Conservation (phyloP, 208 protist species). For the Trypanosoma platydactyli region DNA sequence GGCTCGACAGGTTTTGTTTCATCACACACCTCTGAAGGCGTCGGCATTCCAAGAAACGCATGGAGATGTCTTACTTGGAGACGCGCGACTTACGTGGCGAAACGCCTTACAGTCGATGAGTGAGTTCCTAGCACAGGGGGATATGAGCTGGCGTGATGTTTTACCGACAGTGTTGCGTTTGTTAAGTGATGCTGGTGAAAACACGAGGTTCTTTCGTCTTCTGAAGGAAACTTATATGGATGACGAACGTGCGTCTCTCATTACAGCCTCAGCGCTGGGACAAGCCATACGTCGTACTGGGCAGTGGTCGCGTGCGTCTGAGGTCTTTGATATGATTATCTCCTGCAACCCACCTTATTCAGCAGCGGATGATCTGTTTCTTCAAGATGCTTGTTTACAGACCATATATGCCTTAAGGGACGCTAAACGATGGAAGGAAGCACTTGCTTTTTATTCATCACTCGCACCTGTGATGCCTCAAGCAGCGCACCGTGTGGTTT, state of each 20-base stretch:
- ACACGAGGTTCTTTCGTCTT: constrained; percentile 44
- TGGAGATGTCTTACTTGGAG: constrained; percentile 65
- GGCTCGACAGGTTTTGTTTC: constrained; percentile 42
- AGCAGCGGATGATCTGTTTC: constrained; percentile 42
- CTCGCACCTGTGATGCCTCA: constrained; percentile 38
- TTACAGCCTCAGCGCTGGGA: constrained; percentile 58
- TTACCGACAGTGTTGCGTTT: constrained; percentile 66
- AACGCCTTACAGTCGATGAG: constrained; percentile 42
- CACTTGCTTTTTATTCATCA: constrained; percentile 41
- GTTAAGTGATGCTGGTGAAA: constrained; percentile 75
- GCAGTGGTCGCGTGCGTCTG: constrained; percentile 60
- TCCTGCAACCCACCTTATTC: constrained; percentile 33
- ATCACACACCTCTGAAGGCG: constrained; percentile 17
- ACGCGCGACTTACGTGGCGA: constrained; percentile 44
- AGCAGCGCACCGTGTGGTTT: constrained; percentile 31
- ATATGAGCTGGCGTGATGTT: constrained; percentile 47
- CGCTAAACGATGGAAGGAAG: constrained; percentile 58
- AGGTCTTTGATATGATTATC: constrained; percentile 71
- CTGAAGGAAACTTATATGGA: constrained; percentile 39
- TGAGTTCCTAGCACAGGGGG: constrained; percentile 27
- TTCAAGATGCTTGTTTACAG: constrained; percentile 55
- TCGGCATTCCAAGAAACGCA: constrained; percentile 44
- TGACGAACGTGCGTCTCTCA: constrained; percentile 30
- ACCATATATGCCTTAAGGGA: constrained; percentile 53
- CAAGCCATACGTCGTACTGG: constrained; percentile 45